These are phyloP conservation scores for Pseudoscleropodium purum DNA, from an alignment of 225 moss, liverwort and hornwort species.

Conservation along the genomic window DNA sequence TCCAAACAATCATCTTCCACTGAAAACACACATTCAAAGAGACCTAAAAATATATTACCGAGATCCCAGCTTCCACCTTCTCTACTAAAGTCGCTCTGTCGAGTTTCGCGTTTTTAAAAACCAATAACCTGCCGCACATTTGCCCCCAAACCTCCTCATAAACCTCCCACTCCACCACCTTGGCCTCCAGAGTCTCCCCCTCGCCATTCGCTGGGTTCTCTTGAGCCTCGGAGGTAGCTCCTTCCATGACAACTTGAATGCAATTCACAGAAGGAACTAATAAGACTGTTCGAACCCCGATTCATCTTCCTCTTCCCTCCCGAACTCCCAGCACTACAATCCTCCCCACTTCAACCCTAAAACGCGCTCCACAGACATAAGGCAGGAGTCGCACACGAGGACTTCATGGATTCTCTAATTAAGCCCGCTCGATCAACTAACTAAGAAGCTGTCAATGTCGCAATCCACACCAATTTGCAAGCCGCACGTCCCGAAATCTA, in stretches of 20 bases:
- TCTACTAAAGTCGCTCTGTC: conserved; percentile 41
- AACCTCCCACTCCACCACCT: conserved; percentile 83
- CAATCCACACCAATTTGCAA: not conserved
- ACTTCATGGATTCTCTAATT: not conserved
- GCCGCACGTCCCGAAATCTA: not conserved
- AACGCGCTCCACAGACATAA: not conserved
- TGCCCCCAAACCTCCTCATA: conserved; percentile 70
- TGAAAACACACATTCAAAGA: not conserved
- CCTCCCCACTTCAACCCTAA: not conserved
- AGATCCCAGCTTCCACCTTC: conserved; percentile 35
- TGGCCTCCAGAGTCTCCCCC: conserved; percentile 21
- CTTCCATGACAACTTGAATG: conserved; percentile 32
- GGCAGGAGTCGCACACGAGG: not conserved
- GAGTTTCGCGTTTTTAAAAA: conserved; percentile 33
- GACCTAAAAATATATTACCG: conserved; percentile 8
- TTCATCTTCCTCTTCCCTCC: conserved; percentile 38
- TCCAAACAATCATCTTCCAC: not conserved
- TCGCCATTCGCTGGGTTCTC: conserved; percentile 25
- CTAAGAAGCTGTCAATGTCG: not conserved
- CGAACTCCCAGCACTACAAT: not conserved
- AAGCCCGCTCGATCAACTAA: not conserved
- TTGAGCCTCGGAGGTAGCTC: conserved; percentile 35
- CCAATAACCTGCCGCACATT: conserved; percentile 49
- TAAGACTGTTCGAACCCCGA: conserved; percentile 30
- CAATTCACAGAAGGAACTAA: conserved; percentile 19